These are phyloP conservation scores for Carex pumila DNA, from an alignment of 176 grass and related monocot species.

Conservation along the genomic window DNA sequence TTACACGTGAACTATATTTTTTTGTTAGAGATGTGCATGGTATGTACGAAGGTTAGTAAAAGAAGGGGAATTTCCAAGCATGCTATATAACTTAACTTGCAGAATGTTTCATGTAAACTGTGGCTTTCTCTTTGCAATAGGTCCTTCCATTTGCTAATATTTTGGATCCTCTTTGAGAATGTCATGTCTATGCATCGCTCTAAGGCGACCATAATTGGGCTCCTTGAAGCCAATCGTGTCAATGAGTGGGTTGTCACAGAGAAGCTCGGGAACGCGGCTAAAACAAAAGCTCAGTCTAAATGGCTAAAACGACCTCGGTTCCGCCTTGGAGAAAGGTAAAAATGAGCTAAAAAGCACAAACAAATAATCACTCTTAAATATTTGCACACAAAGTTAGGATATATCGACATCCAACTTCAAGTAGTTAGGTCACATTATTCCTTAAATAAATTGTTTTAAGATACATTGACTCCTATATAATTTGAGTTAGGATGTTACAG, in stretches of 20 bases:
- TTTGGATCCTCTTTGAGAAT: conserved; percentile 95
- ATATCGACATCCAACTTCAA: not conserved
- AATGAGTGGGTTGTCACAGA: conserved; percentile 94
- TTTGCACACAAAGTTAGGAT: not conserved
- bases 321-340: conserved; percentile 38
- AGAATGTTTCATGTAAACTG: not conserved
- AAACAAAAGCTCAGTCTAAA: conserved; percentile 25
- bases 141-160: conserved; percentile 67
- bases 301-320: conserved; percentile 19
- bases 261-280: conserved; percentile 44
- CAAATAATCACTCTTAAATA: not conserved
- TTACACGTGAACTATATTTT: not conserved
- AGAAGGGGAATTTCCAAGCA: too few relatives aligned
- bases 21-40: not conserved
- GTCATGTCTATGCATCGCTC: conserved; percentile 87
- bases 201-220: conserved; percentile 71
- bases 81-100: not conserved
- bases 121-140: conserved; percentile 11
- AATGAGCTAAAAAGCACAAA: not conserved
- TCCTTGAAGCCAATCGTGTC: conserved; percentile 66
- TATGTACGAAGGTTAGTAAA: too few relatives aligned
- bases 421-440: too few relatives aligned
- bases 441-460: too few relatives aligned
- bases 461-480: not conserved
- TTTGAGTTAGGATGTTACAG: not conserved